phyloP scores from a whole-genome alignment of 2,329 filamentous ascomycete species.

The Fusarium sp. region DNA sequence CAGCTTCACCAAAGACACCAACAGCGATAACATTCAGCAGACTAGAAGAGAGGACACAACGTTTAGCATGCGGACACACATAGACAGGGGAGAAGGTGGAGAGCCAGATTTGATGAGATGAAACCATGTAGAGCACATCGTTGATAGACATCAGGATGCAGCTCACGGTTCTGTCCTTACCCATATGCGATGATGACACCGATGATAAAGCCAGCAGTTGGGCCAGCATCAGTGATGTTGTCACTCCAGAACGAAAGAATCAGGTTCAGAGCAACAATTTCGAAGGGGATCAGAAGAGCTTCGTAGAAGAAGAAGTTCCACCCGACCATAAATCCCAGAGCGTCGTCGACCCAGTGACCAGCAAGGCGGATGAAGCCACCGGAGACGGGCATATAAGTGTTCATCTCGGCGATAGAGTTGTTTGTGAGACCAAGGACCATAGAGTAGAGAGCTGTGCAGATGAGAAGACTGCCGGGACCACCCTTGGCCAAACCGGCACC shows the following conservation, averaged over 20 bases:
- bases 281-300: conserved; percentile 49
- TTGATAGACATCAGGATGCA: conserved; percentile 35
- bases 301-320: conserved; percentile 52
- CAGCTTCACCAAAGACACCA: conserved; percentile 40
- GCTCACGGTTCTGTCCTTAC: conserved; percentile 31
- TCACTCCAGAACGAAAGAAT: conserved; percentile 48
- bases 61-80: conserved; percentile 36
- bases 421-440: conserved; percentile 38
- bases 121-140: conserved; percentile 28
- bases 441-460: conserved; percentile 36
- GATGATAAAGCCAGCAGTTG: conserved; percentile 47
- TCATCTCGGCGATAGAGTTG: conserved; percentile 41
- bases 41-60: conserved; percentile 28
- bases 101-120: conserved; percentile 5
- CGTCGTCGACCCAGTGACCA: conserved; percentile 38
- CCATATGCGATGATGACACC: conserved; percentile 38
- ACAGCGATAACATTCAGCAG: conserved; percentile 53
- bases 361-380: conserved; percentile 38
- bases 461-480: conserved; percentile 31
- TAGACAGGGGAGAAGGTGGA: neutral
- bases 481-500: conserved; percentile 37
- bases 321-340: conserved; percentile 43
- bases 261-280: conserved; percentile 48
- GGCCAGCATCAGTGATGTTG: conserved; percentile 29
- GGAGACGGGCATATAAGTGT: conserved; percentile 39